Conservation (phyloP, 176 grass and related monocot genomes). For the Bonia amplexicaulis region DNA sequence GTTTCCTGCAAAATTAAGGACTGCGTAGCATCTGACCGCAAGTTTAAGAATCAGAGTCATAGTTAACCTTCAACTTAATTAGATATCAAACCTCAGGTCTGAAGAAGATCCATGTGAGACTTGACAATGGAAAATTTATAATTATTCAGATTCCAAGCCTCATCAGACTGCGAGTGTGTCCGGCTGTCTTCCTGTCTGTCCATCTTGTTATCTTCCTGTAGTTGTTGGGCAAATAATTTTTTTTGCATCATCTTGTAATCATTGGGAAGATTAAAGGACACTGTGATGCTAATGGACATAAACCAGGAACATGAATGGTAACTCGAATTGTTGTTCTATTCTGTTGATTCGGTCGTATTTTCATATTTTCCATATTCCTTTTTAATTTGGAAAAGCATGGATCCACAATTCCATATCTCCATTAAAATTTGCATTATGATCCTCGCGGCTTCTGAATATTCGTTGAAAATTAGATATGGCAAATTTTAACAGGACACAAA, state of each 20-base stretch:
- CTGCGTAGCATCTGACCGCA: neutral
- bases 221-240: constrained; percentile 23
- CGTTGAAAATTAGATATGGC: neutral
- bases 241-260: constrained; percentile 25
- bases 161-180: constrained; percentile 39
- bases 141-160: constrained; percentile 38
- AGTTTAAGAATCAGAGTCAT: neutral
- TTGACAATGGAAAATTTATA: constrained; percentile 7
- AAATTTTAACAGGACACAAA: neutral
- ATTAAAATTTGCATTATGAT: neutral
- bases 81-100: constrained; percentile 3
- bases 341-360: constrained; percentile 20
- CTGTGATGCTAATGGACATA: constrained; percentile 3
- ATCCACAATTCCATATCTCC: neutral
- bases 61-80: neutral
- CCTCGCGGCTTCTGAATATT: neutral
- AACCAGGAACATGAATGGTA: constrained; percentile 35
- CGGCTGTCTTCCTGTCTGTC: constrained; percentile 54
- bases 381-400: neutral
- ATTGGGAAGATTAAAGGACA: constrained; percentile 26
- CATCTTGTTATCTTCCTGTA: constrained; percentile 39
- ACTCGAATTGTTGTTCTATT: constrained; percentile 26
- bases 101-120: constrained; percentile 34
- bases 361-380: neutral
- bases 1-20: neutral